Percentiles rank a stretch among this genome's conserved stretches.
Evolutionary conservation across 1,139 yeast genomes (phyloP).

Genomic region (Taphrina wiesneri): DNA sequence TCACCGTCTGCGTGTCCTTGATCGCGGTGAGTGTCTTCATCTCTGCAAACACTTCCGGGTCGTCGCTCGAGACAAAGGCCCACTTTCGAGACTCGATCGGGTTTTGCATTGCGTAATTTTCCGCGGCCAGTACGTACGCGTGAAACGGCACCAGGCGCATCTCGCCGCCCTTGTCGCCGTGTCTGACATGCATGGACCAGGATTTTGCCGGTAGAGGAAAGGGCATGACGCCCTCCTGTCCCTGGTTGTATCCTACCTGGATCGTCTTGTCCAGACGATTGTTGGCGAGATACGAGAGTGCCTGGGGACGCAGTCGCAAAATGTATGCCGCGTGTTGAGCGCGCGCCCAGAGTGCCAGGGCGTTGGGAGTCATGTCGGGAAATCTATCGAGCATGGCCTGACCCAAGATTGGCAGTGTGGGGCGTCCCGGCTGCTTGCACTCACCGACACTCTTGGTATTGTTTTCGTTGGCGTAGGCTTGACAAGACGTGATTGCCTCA

Average conservation of each 20-base stretch:
- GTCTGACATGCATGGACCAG: slow-evolving; percentile 1
- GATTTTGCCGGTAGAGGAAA: background rate
- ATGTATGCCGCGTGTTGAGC: background rate
- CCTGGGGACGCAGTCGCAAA: background rate
- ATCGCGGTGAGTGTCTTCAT: background rate
- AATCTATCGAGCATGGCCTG: background rate
- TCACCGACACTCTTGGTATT: background rate
- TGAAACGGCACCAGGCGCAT: background rate
- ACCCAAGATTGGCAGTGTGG: background rate
- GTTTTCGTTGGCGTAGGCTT: background rate
- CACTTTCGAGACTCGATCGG: background rate
- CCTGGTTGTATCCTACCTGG: background rate
- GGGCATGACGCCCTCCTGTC: background rate
- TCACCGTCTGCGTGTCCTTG: background rate
- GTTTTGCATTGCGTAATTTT: background rate
- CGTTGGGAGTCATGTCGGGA: background rate
- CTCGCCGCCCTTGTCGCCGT: background rate
- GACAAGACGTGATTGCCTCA: background rate
- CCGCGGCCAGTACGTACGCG: background rate
- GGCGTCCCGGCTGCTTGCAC: background rate
- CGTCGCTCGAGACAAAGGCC: background rate
- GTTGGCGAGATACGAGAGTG: background rate
- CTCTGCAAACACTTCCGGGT: background rate
- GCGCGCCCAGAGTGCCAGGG: background rate
- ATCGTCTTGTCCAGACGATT: background rate